Base-by-base conservation (phyloP, 371 early-diverging fungal genomes). In the Caulochytrium protostelioides region DNA sequence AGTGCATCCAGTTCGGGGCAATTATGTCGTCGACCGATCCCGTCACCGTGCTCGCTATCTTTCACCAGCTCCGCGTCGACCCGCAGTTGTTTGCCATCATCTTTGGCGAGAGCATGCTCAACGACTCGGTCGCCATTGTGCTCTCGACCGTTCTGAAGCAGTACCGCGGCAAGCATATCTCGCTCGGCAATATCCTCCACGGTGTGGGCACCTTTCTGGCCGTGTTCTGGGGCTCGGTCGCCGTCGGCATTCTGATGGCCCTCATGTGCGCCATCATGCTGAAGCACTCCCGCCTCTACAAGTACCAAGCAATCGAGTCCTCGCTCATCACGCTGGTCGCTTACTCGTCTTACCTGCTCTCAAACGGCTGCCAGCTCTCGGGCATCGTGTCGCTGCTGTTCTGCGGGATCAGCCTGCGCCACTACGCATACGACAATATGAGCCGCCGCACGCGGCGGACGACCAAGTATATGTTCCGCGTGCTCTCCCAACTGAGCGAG, bases 41-140 rank as follows among this genome's bases (percentile, higher is more conserved):
- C 2, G 94, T 92, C 18, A 85, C 94, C 0, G 76, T 92, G 10
- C 58, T 92, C 29, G 77, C 90, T 9, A 79, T 90, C 24, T 87
- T 92, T 47, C 71, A 79, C 32, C 85, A 86, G 42, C 59, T 83
- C 25, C 67, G 72, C 32, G 90, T 92, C 17, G 94, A 92, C 38
- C 83, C 83, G 2, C 74, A 79, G 44, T 54, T 92, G 25, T 89
- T 80, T 50, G 73, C 86, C 1, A 78, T 89, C 37, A 86, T 92
- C 32, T 86, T 87, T 44, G 94, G 94, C 10, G 94, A 92, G 47
- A 76, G 76, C 6, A 65, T 85, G 28, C 58, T 92, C 30, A 92
- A 92, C 44, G 90, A 92, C 48, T 84, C 91, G 1, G 89, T 86
- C 6, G 81, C 89, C 6, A 90, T 89, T 50, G 86, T 90, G n/a